phyloP scores from a whole-genome alignment of 169 alveolate species.

The Theileria annulata region DNA sequence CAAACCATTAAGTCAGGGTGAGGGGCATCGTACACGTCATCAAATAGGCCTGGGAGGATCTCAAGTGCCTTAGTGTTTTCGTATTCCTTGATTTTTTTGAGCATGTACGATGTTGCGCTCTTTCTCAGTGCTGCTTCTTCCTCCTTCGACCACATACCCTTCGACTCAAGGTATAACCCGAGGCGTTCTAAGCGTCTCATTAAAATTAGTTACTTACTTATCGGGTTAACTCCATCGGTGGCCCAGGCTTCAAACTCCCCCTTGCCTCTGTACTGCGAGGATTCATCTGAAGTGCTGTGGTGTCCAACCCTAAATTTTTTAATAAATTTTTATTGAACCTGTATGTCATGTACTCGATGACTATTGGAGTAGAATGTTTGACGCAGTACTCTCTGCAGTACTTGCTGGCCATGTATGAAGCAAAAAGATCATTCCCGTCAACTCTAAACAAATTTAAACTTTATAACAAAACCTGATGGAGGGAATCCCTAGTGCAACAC shows the following conservation, averaged over 20 bases:
- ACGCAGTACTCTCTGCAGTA: slow-evolving; percentile 87
- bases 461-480: slow-evolving; percentile 73
- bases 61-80: slow-evolving; percentile 68
- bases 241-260: slow-evolving; percentile 87
- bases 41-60: slow-evolving; percentile 79
- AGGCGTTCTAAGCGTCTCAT: slow-evolving; percentile 26
- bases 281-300: slow-evolving; percentile 94
- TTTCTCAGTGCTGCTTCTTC: slow-evolving; percentile 67
- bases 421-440: slow-evolving; percentile 92
- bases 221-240: slow-evolving; percentile 80
- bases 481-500: slow-evolving; percentile 92
- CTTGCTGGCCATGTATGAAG: slow-evolving; percentile 89
- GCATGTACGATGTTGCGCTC: slow-evolving; percentile 75
- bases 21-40: slow-evolving; percentile 87
- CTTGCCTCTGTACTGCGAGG: slow-evolving; percentile 85
- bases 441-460: slow-evolving; percentile 52
- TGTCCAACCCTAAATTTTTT: slow-evolving; percentile 83
- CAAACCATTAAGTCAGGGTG: slow-evolving; percentile 73
- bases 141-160: slow-evolving; percentile 70
- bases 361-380: slow-evolving; percentile 82
- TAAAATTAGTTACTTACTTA: slow-evolving; percentile 48
- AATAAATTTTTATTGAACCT: slow-evolving; percentile 17
- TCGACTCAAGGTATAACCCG: slow-evolving; percentile 65
- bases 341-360: slow-evolving; percentile 92
- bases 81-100: slow-evolving; percentile 73